Base-by-base conservation (phyloP, 2,329 filamentous ascomycete species). In the Zopfia rhizophila region DNA sequence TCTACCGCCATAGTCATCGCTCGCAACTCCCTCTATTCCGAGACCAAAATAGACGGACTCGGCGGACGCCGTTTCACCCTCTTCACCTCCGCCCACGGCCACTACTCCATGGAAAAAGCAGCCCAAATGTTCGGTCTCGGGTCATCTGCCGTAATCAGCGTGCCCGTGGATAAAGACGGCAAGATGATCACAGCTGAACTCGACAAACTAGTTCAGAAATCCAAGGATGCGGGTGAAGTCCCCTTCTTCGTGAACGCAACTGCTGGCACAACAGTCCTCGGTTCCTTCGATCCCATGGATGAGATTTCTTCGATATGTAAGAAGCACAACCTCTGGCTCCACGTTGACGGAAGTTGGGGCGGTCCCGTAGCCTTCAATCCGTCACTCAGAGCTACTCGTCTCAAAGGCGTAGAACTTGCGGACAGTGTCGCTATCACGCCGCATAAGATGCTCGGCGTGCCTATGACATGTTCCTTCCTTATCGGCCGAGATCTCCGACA, bases 231-330 rank as follows among this genome's bases (percentile, higher is more conserved):
- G 37, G 90, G 89, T 23, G 84, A 87, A 65, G 94, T 89, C 1
- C 93, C 94, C 0, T 88, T 99, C 51, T 97, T 96, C 73, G 90
- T 97, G 66, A 97, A 97, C 68, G 89, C 92, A 5, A 97, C 94
- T 0, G 93, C 94, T 0, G 94, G 94, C 13, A 97, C 93, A 1
- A 99, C 94, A 0, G 93, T 97, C 2, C 78, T 93, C 53, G 94
- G 94, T 12, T 91, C 89, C 1, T 99, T 88, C 66, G 93, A 97
- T 63, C 89, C 90, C 0, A 87, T 96, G 59, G 71, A 78, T 10
- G 82, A 81, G 3, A 86, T 97, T 52, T 80, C 86, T 0, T 76
- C 75, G 19, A 78, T 97, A 13, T 94, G 90, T 74, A 81, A 83
- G 54, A 79, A 81, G 48, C 80, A 91, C 65, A 81, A 83, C 41